Base-by-base conservation (phyloP, 441 rosid genomes). In the Brassica balearica region DNA sequence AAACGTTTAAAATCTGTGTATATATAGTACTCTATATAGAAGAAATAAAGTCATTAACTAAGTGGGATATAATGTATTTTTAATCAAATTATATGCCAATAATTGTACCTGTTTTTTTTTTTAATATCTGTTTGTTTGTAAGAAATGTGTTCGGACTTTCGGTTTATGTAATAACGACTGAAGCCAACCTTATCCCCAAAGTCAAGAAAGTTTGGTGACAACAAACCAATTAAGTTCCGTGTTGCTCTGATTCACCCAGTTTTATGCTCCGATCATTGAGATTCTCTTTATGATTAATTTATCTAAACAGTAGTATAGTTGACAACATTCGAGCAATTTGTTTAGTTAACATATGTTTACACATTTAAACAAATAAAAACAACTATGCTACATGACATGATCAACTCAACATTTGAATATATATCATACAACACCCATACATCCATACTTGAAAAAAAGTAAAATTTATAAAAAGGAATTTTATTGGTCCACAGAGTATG, bases 141-240 rank as follows among this genome's bases (percentile, higher is more conserved):
- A 38, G 23, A 59, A 17, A 43, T 19, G n/a, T 29, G 68, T 68
- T 38, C 3, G 69, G 80, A 61, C 69, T 69, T 75, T 77, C 15
- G 43, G 75, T 64, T 62, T 63, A 23, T 53, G 70, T 64, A 77
- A 69, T 23, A 53, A 55, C 60, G 71, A 77, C 75, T 11, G 19
- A 1, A 0, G 3, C 75, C 71, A 63, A 77, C 75, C 75, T 77
- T 77, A 70, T 70, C 75, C 59, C 60, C 4, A 70, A 38, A 36
- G 59, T 64, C 66, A 77, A 59, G 8, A 77, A 59, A 62, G 58
- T 64, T 61, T 29, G 64, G 48, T 64, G 43, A 62, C 68, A 51
- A 12, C 17, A 46, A 32, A 34, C 14, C 20, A 63, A 22, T 53
- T 6, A 19, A 25, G 43, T 69, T 36, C 34, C 75, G 65, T 69